Base-by-base conservation (phyloP, 2,329 filamentous ascomycete genomes). In the Sporothrix euskadiensis region DNA sequence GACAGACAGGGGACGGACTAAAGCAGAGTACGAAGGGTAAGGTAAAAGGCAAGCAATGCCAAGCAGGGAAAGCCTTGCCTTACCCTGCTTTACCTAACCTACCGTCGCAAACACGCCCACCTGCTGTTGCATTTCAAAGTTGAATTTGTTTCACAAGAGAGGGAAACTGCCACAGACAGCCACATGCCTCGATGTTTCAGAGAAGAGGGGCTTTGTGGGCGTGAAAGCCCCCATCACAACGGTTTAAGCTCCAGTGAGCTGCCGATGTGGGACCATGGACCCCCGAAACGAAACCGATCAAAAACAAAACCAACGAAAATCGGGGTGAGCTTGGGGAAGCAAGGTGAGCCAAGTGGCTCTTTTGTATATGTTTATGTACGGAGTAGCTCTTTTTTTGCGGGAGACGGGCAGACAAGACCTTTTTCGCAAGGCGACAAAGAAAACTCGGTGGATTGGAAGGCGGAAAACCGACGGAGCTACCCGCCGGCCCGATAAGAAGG, bases 401-500 rank as follows among this genome's bases (percentile, higher is more conserved):
- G 32, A 22, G 59, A 35, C 32, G 59, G 5, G 8, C 59, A 63
- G n/a, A 63, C n/a, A 7, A 8, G 19, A 3, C 12, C 49, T n/a
- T 22, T 44, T 22, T n/a, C n/a, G 35, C n/a, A 26, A 26, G 35
- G 35, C 59, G 10, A 44, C 59, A 65, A 65, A 44, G 59, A 41
- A 26, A 44, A 19, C 16, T 7, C 12, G 30, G 35, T 19, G 35
- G 52, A 10, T 12, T 22, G 9, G 39, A 44, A 47, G 61, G 61
- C 61, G 39, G 22, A 65, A 47, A 63, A n/a, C 4, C 35, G 61
- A 66, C 61, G 61, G 61, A n/a, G n/a, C 61, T 66, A 66, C 61
- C 61, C 61, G 61, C 22, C n/a, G n/a, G 5, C 39, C 22, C n/a
- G n/a, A 30, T 65, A 44, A 3, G 12, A 16, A 26, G 30, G 30